Conservation (phyloP, 176 grass and related monocot genomes). For the Oryza officinalis region DNA sequence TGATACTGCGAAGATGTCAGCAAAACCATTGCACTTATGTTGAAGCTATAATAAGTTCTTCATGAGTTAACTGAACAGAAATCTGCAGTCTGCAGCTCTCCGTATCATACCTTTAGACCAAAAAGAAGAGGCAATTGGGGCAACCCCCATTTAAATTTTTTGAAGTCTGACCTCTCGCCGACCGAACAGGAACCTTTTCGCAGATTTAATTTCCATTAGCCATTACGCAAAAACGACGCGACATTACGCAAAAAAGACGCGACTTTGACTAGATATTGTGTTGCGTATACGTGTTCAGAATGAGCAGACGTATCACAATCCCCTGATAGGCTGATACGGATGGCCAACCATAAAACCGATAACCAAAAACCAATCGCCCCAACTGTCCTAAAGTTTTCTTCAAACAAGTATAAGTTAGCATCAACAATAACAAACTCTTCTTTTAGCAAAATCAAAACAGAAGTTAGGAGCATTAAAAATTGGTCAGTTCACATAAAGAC, state of each 20-base stretch:
- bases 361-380: constrained; percentile 24
- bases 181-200: background rate
- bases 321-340: constrained; percentile 10
- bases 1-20: no score
- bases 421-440: background rate
- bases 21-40: background rate
- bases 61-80: background rate
- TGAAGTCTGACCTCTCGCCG: background rate
- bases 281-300: background rate
- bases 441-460: background rate
- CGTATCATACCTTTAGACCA: background rate
- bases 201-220: background rate
- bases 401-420: background rate
- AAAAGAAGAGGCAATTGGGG: background rate
- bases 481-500: background rate
- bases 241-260: background rate
- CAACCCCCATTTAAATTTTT: background rate
- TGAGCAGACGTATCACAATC: background rate
- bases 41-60: background rate
- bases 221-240: background rate
- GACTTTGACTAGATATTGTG: background rate
- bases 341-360: constrained; percentile 52
- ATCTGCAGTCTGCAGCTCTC: background rate
- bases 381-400: background rate
- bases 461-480: background rate